Conservation (phyloP, 345 rosid species). For the Turritis glabra region DNA sequence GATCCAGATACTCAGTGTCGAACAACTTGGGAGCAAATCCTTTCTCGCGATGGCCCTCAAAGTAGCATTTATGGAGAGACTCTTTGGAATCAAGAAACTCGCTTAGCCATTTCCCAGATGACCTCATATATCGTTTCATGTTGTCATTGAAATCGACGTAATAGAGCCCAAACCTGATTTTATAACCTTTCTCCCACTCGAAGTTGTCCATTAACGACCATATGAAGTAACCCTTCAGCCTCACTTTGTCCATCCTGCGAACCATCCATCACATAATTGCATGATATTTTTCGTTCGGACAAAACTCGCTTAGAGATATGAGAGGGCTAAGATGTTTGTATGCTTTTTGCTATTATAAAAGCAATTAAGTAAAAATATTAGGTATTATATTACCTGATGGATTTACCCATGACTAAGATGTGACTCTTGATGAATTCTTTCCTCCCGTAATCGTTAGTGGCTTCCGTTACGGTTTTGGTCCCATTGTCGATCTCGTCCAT, state of each 20-base stretch:
- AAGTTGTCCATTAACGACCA: constrained; percentile 63
- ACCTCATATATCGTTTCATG: constrained; percentile 44
- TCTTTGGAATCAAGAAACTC: constrained; percentile 29
- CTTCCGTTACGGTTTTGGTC: background rate
- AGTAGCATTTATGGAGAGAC: constrained; percentile 29
- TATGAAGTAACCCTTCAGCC: constrained; percentile 50
- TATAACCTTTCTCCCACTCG: constrained; percentile 51
- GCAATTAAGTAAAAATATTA: background rate
- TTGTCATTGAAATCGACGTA: constrained; percentile 43
- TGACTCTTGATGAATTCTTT: constrained; percentile 41
- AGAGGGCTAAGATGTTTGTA: background rate
- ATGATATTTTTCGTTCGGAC: background rate
- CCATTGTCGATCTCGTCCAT: constrained; percentile 42
- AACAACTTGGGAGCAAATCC: constrained; percentile 33
- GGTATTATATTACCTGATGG: constrained; percentile 29
- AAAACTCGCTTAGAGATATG: background rate
- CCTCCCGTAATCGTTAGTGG: constrained; percentile 34
- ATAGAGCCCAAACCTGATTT: constrained; percentile 45
- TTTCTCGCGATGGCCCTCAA: constrained; percentile 33
- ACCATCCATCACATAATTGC: background rate
- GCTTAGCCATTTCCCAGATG: constrained; percentile 40
- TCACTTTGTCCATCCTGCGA: constrained; percentile 37
- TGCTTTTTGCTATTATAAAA: background rate
- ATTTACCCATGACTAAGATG: constrained; percentile 33
- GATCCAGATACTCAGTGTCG: constrained; percentile 15